Conservation (phyloP, 257 asterid species). For the Pogostemon cablin region DNA sequence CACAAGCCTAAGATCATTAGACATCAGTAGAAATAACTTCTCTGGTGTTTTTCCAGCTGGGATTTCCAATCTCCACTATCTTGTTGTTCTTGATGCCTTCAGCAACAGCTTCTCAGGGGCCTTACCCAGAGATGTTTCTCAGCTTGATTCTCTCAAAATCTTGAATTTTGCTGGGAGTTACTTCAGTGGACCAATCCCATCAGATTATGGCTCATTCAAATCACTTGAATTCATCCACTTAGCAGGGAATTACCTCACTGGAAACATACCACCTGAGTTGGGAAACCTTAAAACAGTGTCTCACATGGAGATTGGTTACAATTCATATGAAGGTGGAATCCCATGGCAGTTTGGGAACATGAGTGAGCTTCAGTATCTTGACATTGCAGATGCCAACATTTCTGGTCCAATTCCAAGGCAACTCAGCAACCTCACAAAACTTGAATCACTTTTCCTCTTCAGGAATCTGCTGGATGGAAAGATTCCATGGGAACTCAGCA, state of each 20-base stretch:
- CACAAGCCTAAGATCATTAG: slow-evolving; percentile 54
- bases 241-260: slow-evolving; percentile 82
- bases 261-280: slow-evolving; percentile 68
- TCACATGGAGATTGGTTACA: slow-evolving; percentile 98
- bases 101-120: slow-evolving; percentile 94
- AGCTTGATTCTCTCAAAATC: slow-evolving; percentile 51
- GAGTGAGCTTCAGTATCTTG: slow-evolving; percentile 79
- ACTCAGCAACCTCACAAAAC: slow-evolving; percentile 73
- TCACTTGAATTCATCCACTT: slow-evolving; percentile 73
- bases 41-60: slow-evolving; percentile 91
- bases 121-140: slow-evolving; percentile 66
- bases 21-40: slow-evolving; percentile 89
- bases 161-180: slow-evolving; percentile 97
- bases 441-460: slow-evolving; percentile 85
- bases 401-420: slow-evolving; percentile 73
- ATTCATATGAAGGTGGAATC: slow-evolving; percentile 68
- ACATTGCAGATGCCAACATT: slow-evolving; percentile 85
- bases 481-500: slow-evolving; percentile 71
- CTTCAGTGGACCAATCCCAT: slow-evolving; percentile 83
- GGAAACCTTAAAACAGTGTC: slow-evolving; percentile 61
- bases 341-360: slow-evolving; percentile 90
- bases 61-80: slow-evolving; percentile 48
- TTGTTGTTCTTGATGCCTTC: slow-evolving; percentile 86
- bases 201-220: slow-evolving; percentile 72
- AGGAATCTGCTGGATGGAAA: slow-evolving; percentile 63